Evolutionary conservation across 179 eudicot species (phyloP).

Genomic region (Silene noctiflora): DNA sequence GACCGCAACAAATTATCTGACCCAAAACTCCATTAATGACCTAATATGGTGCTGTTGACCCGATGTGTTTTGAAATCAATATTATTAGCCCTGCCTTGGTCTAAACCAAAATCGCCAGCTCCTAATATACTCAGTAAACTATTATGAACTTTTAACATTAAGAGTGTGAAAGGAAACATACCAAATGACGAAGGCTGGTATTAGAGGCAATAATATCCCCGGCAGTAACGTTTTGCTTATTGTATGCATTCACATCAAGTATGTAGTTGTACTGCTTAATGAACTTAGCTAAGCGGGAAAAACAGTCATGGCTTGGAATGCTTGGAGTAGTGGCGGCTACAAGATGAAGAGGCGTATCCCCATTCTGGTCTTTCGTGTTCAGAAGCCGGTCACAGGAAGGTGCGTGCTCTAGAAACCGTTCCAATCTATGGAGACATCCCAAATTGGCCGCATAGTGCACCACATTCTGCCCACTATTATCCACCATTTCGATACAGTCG

Average conservation of each 20-base stretch:
- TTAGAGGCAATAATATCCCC: conserved; percentile 16
- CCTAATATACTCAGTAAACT: too few species aligned
- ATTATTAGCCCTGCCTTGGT: too few species aligned
- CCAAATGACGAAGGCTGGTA: conserved; percentile 10
- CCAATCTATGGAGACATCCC: conserved; percentile 8
- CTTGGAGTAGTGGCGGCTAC: conserved; percentile 13
- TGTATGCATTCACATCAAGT: conserved; percentile 12
- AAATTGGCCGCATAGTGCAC: conserved; percentile 28
- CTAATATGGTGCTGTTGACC: too few species aligned
- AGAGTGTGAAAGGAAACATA: background rate
- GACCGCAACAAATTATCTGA: too few species aligned
- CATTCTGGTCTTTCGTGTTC: conserved; percentile 18
- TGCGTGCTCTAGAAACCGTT: background rate
- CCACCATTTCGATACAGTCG: conserved; percentile 22
- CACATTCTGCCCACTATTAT: conserved; percentile 17
- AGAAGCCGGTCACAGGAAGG: conserved; percentile 12
- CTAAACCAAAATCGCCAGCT: too few species aligned
- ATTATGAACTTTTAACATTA: too few species aligned
- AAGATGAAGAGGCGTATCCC: conserved; percentile 29
- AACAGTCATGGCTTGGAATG: conserved; percentile 4
- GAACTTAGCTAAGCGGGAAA: background rate
- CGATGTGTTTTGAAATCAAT: too few species aligned
- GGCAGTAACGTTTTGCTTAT: conserved; percentile 22
- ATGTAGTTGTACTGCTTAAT: background rate
- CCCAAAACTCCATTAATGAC: too few species aligned